phyloP scores from a whole-genome alignment of 306 rosid species.

The Castanea sativa region DNA sequence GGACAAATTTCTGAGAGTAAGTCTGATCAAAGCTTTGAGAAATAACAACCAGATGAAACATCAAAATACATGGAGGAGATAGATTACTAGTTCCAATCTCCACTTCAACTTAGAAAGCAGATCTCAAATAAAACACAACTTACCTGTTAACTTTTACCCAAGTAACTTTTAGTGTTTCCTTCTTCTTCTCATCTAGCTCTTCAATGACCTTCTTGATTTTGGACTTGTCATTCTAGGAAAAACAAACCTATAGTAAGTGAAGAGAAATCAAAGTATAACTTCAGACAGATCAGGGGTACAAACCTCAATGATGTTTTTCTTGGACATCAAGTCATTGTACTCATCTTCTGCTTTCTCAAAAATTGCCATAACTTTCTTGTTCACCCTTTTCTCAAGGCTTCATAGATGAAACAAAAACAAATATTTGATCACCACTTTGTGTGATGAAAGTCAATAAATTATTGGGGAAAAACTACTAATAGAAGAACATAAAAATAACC shows the following conservation, averaged over 20 bases:
- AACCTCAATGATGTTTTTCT: slow-evolving; percentile 97
- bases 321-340: slow-evolving; percentile 86
- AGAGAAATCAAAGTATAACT: slow-evolving; percentile 18
- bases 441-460: slow-evolving; percentile 10
- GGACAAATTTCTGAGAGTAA: slow-evolving; percentile 8
- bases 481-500: neutral
- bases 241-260: slow-evolving; percentile 31
- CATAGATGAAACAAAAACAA: slow-evolving; percentile 23
- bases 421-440: slow-evolving; percentile 10
- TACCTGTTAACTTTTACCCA: slow-evolving; percentile 91
- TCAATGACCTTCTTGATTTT: slow-evolving; percentile 96
- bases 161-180: slow-evolving; percentile 86
- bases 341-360: slow-evolving; percentile 99
- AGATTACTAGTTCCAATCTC: neutral
- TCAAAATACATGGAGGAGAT: slow-evolving; percentile 14
- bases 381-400: slow-evolving; percentile 99
- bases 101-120: neutral
- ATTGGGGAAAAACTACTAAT: neutral
- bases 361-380: slow-evolving; percentile 99
- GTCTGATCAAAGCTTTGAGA: neutral
- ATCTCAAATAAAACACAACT: slow-evolving; percentile 18
- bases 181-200: slow-evolving; percentile 97
- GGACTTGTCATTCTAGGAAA: slow-evolving; percentile 79
- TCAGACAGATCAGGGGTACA: slow-evolving; percentile 16
- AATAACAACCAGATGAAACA: slow-evolving; percentile 7